phyloP scores from a whole-genome alignment of 2,329 filamentous ascomycete species.

The Pseudocercospora cruenta region DNA sequence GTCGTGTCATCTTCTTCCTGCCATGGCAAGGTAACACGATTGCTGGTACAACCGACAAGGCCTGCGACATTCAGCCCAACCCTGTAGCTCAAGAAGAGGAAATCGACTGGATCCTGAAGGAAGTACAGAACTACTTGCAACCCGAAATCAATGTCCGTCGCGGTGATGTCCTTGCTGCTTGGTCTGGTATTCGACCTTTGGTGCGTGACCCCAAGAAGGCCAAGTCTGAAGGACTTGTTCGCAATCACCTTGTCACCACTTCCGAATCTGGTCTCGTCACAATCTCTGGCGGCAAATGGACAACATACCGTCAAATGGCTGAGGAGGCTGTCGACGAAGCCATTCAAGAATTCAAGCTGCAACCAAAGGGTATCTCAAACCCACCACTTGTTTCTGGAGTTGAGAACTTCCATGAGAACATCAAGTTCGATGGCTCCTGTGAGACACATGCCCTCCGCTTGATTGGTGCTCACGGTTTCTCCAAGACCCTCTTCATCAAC shows the following conservation, averaged over 20 bases:
- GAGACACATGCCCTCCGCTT: constrained; percentile 83
- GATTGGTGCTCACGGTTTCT: constrained; percentile 83
- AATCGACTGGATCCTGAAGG: constrained; percentile 84
- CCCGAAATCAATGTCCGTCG: constrained; percentile 84
- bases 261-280: constrained; percentile 81
- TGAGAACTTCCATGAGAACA: constrained; percentile 70
- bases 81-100: constrained; percentile 80
- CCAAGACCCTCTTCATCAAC: constrained; percentile 91
- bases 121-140: constrained; percentile 79
- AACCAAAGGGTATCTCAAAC: constrained; percentile 59
- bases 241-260: constrained; percentile 80
- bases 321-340: constrained; percentile 86
- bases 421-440: constrained; percentile 72
- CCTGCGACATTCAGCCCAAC: constrained; percentile 71
- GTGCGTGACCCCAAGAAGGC: constrained; percentile 84
- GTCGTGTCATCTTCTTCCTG: constrained; percentile 88
- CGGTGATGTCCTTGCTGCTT: constrained; percentile 85
- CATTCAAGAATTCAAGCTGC: constrained; percentile 68
- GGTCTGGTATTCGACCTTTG: constrained; percentile 84
- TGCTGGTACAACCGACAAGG: constrained; percentile 82
- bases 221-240: constrained; percentile 84
- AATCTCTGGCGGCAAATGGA: constrained; percentile 89
- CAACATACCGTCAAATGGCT: constrained; percentile 90
- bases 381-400: constrained; percentile 69
- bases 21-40: constrained; percentile 94